phyloP scores from a whole-genome alignment of 2,329 filamentous ascomycete species.

The Aureobasidium namibiae region DNA sequence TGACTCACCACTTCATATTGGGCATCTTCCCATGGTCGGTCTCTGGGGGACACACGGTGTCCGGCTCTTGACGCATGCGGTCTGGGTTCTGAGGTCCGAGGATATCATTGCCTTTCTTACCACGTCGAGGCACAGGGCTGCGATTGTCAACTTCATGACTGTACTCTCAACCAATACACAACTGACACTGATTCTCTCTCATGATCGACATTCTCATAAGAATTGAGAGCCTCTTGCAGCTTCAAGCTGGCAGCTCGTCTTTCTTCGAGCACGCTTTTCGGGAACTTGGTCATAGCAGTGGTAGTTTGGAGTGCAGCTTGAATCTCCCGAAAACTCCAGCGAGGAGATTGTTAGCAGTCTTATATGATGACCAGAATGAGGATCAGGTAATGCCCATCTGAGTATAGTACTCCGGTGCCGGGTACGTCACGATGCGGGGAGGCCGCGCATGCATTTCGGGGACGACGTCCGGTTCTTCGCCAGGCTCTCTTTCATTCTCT shows the following conservation, averaged over 20 bases:
- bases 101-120: constrained; percentile 56
- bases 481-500: not conserved
- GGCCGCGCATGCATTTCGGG: not conserved
- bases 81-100: constrained; percentile 62
- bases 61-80: constrained; percentile 61
- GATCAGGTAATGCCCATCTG: not conserved
- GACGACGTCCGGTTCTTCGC: not conserved
- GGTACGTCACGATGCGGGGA: constrained; percentile 6
- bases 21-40: constrained; percentile 63
- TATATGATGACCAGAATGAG: not conserved
- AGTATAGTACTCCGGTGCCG: too few species aligned
- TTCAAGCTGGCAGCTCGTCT: constrained; percentile 15
- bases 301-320: not conserved
- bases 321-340: too few species aligned
- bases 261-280: constrained; percentile 23
- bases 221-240: not conserved
- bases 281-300: constrained; percentile 8
- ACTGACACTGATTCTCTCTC: not conserved
- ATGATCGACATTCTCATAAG: not conserved
- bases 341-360: not conserved
- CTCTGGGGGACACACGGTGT: constrained; percentile 62
- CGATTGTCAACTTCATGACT: not conserved
- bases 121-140: constrained; percentile 53
- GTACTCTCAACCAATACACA: not conserved
- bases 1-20: constrained; percentile 58